phyloP scores from a whole-genome alignment of 495 filamentous ascomycete species.

The Mycothermus thermophilus region DNA sequence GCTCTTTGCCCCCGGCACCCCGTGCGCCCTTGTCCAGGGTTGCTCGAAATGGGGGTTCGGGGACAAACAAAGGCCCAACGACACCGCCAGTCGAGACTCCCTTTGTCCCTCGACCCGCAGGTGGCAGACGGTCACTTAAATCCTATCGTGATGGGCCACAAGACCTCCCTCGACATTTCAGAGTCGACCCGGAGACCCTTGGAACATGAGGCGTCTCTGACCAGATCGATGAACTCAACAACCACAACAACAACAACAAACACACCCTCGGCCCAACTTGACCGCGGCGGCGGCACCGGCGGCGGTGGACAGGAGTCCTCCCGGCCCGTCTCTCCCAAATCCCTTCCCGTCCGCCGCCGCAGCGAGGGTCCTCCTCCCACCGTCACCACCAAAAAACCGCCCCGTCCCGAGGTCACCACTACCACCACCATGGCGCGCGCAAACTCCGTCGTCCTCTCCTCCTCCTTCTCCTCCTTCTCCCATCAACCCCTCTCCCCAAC shows the following conservation, averaged over 20 bases:
- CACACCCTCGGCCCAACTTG: too few species aligned
- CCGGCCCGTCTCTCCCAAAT: slow-evolving; percentile 3
- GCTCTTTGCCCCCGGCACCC: too few species aligned
- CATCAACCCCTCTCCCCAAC: background rate
- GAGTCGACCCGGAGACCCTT: background rate
- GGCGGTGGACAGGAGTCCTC: background rate
- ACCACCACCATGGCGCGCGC: background rate
- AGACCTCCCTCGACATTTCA: background rate
- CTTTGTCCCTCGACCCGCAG: too few species aligned
- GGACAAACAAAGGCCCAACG: too few species aligned
- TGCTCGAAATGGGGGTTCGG: too few species aligned
- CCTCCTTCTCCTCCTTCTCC: background rate
- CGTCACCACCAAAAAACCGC: background rate
- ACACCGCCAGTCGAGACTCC: too few species aligned
- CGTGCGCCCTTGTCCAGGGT: too few species aligned
- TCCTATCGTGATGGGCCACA: background rate
- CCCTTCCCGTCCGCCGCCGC: background rate
- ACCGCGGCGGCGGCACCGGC: too few species aligned
- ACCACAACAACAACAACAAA: background rate
- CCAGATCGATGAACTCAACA: slow-evolving; percentile 1
- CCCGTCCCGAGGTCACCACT: background rate
- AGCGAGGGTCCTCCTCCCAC: background rate
- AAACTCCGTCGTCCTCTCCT: too few species aligned
- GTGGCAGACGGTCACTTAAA: too few species aligned
- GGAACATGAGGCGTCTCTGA: too few species aligned